Evolutionary conservation across 179 eudicot genomes (phyloP), one percentile per base, ranked within the genome.

Genomic region (Spinacia oleracea): DNA sequence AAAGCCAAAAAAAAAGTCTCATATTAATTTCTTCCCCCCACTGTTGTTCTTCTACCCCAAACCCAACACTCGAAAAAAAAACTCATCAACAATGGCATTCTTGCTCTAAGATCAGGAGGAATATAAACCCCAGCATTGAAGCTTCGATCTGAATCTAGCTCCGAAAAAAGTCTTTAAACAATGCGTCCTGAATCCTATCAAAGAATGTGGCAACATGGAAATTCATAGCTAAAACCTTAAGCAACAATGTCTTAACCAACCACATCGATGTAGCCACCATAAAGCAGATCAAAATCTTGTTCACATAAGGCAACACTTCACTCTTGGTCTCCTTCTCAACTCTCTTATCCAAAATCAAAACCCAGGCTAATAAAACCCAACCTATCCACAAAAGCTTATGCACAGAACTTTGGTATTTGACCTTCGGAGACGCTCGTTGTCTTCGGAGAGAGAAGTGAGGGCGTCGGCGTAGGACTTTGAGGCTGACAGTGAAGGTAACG

Each of bases 41-140:
- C n/a, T n/a, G n/a, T n/a, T n/a, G n/a, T n/a, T n/a, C n/a, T n/a
- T n/a, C n/a, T n/a, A n/a, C n/a, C n/a, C n/a, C n/a, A n/a, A n/a
- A n/a, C n/a, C n/a, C n/a, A n/a, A n/a, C n/a, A n/a, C n/a, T n/a
- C n/a, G n/a, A n/a, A n/a, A n/a, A n/a, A n/a, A n/a, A n/a, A n/a
- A n/a, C n/a, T n/a, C n/a, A n/a, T n/a, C n/a, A n/a, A n/a, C n/a
- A n/a, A n/a, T n/a, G n/a, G n/a, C n/a, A n/a, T n/a, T n/a, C n/a
- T 74, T 11, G 53, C 82, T 79, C 81, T 87, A 2, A 93, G 82
- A 75, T 93, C 94, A 74, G 93, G 85, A 1, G 98, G 98, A 23
- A 93, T 59, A 23, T 78, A 79, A 38, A 84, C 90, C 69, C 98
- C 98, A 8, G 98, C 98, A 76, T 81, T 93, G 94, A 73, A 93